phyloP scores from a whole-genome alignment of 371 early-diverging fungal species.

The Smittium mucronatum region DNA sequence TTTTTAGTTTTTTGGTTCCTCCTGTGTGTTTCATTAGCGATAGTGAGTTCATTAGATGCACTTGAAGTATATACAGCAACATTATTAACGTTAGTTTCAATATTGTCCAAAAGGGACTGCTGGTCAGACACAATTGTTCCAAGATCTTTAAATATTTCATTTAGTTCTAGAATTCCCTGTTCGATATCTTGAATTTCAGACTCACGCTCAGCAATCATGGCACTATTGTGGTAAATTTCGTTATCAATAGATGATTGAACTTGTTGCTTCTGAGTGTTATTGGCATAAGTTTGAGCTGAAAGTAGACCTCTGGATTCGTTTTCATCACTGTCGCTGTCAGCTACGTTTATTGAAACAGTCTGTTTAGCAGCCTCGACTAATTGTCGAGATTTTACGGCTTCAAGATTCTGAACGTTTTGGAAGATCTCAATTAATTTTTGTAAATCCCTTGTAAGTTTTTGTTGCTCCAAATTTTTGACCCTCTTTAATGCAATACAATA shows the following conservation, averaged over 20 bases:
- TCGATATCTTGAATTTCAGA: conserved; percentile 84
- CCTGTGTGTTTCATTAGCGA: conserved; percentile 68
- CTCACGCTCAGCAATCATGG: conserved; percentile 84
- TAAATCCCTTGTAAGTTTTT: conserved; percentile 83
- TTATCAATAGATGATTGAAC: conserved; percentile 69
- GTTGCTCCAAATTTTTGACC: conserved; percentile 37
- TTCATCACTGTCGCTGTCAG: neutral
- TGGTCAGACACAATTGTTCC: conserved; percentile 93
- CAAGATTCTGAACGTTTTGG: conserved; percentile 64
- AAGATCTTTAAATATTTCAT: conserved; percentile 91
- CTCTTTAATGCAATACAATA: neutral
- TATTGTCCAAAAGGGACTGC: conserved; percentile 78
- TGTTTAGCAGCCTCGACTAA: conserved; percentile 61
- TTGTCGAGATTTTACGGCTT: conserved; percentile 76
- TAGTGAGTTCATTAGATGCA: conserved; percentile 64
- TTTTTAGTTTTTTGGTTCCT: conserved; percentile 70
- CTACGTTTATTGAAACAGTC: conserved; percentile 14
- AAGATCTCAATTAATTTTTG: conserved; percentile 78
- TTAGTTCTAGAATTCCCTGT: conserved; percentile 77
- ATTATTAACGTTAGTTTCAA: conserved; percentile 74
- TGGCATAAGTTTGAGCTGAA: neutral
- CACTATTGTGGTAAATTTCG: conserved; percentile 85
- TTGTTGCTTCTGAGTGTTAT: conserved; percentile 26
- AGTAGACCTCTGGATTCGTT: neutral
- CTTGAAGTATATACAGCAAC: conserved; percentile 62